Percentiles rank a stretch among this genome's conserved stretches.
phyloP scores from a whole-genome alignment of 106 monocot species.

The Dioscorea zingiberensis region DNA sequence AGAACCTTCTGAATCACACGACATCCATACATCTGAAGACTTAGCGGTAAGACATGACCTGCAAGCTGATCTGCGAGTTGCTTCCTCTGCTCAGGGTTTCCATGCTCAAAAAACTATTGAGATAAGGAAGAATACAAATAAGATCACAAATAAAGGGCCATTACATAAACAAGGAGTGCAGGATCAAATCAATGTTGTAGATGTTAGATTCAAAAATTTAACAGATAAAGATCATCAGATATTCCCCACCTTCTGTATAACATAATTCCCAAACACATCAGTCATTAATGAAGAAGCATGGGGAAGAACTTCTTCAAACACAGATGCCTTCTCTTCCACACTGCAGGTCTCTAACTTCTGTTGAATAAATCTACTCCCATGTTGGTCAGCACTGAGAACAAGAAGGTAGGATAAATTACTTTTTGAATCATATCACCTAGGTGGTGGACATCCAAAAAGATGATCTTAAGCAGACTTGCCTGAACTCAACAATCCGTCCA shows the following conservation, averaged over 20 bases:
- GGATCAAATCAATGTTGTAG: too few relatives aligned
- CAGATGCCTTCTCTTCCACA: constrained; percentile 72
- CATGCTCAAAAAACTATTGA: constrained; percentile 88
- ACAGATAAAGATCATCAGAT: too few relatives aligned
- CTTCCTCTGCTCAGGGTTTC: constrained; percentile 68
- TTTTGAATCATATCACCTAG: background rate
- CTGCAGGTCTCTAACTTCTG: constrained; percentile 86
- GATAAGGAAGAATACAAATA: too few relatives aligned
- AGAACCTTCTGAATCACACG: constrained; percentile 96
- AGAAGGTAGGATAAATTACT: constrained; percentile 3
- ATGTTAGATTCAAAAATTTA: too few relatives aligned
- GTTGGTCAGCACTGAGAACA: constrained; percentile 77
- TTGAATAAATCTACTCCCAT: constrained; percentile 97
- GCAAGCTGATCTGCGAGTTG: constrained; percentile 76
- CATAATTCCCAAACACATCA: constrained; percentile 98
- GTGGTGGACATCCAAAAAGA: background rate
- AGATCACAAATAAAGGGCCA: too few relatives aligned
- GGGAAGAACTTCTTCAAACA: constrained; percentile 89
- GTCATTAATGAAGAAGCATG: constrained; percentile 84
- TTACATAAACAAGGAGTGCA: too few relatives aligned
- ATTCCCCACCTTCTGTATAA: constrained; percentile 75
- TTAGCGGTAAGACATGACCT: constrained; percentile 68
- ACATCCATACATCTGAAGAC: constrained; percentile 98
- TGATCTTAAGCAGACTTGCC: constrained; percentile 24
- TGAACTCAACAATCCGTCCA: constrained; percentile 84